A percentile compares a stretch with the other conserved stretches of the same genome.
These are phyloP conservation scores for Obba rivulosa DNA, from an alignment of 768 basidiomycete species.

Conservation along the genomic window DNA sequence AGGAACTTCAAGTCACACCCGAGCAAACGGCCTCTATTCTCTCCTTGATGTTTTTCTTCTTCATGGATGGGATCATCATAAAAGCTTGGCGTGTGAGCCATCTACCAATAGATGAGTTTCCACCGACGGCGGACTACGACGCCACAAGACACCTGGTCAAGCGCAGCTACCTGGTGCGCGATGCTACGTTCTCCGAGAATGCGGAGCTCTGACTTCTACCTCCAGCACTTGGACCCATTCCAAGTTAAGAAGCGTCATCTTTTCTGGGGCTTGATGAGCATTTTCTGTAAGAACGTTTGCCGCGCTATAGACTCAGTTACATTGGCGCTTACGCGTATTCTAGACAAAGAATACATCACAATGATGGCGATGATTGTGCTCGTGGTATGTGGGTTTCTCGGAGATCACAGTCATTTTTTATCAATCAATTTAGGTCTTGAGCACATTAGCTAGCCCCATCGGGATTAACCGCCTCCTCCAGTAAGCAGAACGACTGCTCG, in stretches of 20 bases:
- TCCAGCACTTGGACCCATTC: conserved; percentile 28
- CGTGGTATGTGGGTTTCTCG: neutral
- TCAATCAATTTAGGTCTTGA: conserved; percentile 9
- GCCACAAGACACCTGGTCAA: conserved; percentile 28
- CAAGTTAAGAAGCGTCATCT: conserved; percentile 15
- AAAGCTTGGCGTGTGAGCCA: conserved; percentile 37
- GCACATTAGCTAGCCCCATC: conserved; percentile 18
- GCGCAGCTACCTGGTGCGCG: conserved; percentile 27
- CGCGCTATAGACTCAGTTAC: neutral
- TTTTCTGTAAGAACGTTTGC: conserved; percentile 12
- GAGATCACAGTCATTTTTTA: neutral
- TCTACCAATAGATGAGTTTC: conserved; percentile 37
- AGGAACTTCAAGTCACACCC: conserved; percentile 18
- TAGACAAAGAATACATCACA: conserved; percentile 4
- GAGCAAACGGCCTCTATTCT: conserved; percentile 27
- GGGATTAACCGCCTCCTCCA: conserved; percentile 34
- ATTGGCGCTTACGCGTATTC: neutral
- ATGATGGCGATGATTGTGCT: neutral
- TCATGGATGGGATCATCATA: conserved; percentile 47
- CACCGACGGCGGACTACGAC: conserved; percentile 46
- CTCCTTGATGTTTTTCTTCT: conserved; percentile 39
- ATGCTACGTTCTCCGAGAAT: neutral
- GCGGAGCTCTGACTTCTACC: neutral
- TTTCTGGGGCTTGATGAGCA: conserved; percentile 20
- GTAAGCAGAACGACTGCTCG: no score